A percentile compares a stretch with the other conserved stretches of the same genome.
phyloP scores from a whole-genome alignment of 1,284 basidiomycete genomes.

The Sphaerobolus stellatus region DNA sequence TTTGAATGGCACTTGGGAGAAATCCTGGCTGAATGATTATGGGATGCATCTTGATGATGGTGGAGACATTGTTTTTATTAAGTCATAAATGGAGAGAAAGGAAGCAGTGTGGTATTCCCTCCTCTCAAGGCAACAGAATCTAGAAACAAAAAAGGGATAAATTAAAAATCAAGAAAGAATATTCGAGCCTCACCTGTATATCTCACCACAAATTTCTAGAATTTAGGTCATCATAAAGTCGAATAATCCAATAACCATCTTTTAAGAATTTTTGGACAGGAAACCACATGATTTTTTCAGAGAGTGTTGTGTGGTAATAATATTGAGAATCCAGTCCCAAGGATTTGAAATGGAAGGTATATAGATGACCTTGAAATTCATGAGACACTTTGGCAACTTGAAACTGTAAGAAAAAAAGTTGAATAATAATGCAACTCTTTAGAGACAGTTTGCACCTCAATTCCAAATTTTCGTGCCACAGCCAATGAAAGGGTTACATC shows the following conservation, averaged over 20 bases:
- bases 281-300: neutral
- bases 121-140: conserved; percentile 8
- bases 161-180: neutral
- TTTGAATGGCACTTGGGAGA: conserved; percentile 27
- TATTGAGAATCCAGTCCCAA: neutral
- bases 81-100: conserved; percentile 33
- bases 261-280: neutral
- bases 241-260: neutral
- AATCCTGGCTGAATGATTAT: conserved; percentile 24
- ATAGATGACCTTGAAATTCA: neutral
- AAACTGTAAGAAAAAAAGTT: neutral
- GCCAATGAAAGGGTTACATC: neutral
- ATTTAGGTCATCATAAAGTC: conserved; percentile 27
- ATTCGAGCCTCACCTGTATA: conserved; percentile 20
- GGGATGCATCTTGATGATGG: conserved; percentile 28
- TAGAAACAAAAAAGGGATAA: neutral
- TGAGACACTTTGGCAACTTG: neutral
- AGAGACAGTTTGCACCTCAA: neutral
- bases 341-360: neutral
- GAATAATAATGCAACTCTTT: neutral
- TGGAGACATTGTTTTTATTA: conserved; percentile 28
- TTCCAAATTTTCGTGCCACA: neutral
- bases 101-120: conserved; percentile 22
- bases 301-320: neutral
- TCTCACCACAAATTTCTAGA: conserved; percentile 26